Evolutionary conservation across 2,329 filamentous ascomycete species (phyloP).

Genomic region (Lachnellula suecica): DNA sequence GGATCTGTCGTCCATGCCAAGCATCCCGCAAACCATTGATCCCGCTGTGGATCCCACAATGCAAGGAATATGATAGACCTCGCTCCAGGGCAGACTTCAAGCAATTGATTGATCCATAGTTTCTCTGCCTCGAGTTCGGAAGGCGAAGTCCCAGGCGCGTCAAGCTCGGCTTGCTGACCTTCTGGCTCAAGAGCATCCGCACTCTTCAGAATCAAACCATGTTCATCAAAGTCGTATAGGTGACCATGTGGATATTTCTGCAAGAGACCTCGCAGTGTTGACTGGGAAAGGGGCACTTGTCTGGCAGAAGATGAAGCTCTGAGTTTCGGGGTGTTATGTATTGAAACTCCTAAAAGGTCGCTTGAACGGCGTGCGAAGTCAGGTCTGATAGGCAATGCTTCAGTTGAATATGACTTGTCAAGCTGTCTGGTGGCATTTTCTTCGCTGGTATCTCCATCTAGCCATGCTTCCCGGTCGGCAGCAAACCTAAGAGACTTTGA

Average conservation of each 20-base stretch:
- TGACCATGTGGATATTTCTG: constrained; percentile 21
- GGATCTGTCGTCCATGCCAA: constrained; percentile 47
- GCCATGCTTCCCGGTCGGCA: neutral
- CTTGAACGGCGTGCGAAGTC: neutral
- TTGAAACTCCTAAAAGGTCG: constrained; percentile 7
- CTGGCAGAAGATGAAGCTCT: neutral
- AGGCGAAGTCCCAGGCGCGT: neutral
- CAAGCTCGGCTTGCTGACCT: neutral
- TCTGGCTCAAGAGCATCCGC: neutral
- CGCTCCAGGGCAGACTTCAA: constrained; percentile 38
- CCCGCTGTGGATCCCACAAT: constrained; percentile 43
- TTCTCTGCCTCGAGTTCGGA: constrained; percentile 7
- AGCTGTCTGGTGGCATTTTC: neutral
- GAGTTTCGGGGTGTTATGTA: neutral
- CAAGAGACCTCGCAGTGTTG: constrained; percentile 16
- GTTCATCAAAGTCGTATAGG: constrained; percentile 20
- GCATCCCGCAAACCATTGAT: constrained; percentile 47
- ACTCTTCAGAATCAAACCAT: constrained; percentile 8
- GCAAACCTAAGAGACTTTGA: neutral
- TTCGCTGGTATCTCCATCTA: neutral
- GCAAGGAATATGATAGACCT: constrained; percentile 46
- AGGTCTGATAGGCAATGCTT: no score
- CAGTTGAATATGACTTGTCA: neutral
- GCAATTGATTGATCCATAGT: constrained; percentile 12
- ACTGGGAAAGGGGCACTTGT: constrained; percentile 6